phyloP scores from a whole-genome alignment of 371 early-diverging fungal species.

The Mycotypha africana region DNA sequence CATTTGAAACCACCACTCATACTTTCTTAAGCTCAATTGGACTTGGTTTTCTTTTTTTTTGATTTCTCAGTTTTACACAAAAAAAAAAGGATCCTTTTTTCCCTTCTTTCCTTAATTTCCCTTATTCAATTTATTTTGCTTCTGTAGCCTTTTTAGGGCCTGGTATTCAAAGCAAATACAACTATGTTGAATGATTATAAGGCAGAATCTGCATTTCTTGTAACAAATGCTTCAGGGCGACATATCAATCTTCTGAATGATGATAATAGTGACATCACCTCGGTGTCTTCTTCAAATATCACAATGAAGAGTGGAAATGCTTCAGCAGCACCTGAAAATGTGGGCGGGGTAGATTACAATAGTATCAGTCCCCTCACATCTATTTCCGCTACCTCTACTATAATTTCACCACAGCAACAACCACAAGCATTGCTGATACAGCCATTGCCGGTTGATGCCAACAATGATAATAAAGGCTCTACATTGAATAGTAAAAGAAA shows the following conservation, averaged over 20 bases:
- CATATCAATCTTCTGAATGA: slow-evolving; percentile 22
- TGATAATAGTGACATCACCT: background rate
- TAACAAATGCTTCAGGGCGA: slow-evolving; percentile 22
- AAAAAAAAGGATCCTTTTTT: no score
- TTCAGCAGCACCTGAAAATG: slow-evolving; percentile 10
- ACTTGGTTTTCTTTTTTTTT: no score
- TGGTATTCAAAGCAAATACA: no score
- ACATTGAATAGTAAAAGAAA: slow-evolving; percentile 27
- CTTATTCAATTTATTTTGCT: no score
- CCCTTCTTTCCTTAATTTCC: no score
- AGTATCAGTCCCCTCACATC: background rate
- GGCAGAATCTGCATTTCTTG: slow-evolving; percentile 9
- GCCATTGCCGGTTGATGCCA: background rate
- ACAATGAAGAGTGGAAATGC: slow-evolving; percentile 2
- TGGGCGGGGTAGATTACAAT: no score
- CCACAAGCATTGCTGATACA: no score
- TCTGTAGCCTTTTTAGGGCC: no score
- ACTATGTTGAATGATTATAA: slow-evolving; percentile 1
- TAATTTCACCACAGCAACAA: background rate
- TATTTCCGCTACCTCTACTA: background rate
- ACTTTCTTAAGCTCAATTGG: no score
- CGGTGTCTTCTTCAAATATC: background rate
- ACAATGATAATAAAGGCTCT: background rate
- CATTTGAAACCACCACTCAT: no score
- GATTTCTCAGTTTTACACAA: no score